Evolutionary conservation across 2,329 filamentous ascomycete species (phyloP).

Genomic region (Neopestalotiopsis sp.): DNA sequence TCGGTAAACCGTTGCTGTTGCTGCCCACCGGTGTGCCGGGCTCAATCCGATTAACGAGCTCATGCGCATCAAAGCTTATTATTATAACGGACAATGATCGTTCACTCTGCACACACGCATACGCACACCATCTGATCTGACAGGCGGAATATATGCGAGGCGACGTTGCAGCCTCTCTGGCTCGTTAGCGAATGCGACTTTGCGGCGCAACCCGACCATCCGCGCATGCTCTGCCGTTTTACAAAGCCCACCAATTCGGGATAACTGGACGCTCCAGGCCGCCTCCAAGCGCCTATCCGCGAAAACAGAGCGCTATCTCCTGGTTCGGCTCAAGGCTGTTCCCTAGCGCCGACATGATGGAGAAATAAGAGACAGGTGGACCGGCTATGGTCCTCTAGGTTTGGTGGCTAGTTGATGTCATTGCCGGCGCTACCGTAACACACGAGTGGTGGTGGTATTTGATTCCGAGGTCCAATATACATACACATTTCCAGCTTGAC

Average conservation of each 20-base stretch:
- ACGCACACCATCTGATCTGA: not conserved
- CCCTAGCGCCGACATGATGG: constrained; percentile 15
- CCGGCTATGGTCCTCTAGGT: not conserved
- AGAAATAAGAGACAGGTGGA: not conserved
- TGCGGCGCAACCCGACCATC: constrained; percentile 3
- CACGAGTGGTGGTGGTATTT: not conserved
- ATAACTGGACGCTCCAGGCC: constrained; percentile 16
- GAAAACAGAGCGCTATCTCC: not conserved
- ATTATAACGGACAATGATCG: not conserved
- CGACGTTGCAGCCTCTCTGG: constrained; percentile 6
- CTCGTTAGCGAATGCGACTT: not conserved
- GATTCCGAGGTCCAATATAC: not conserved
- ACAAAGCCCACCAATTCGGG: constrained; percentile 13
- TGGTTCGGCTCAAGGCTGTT: constrained; percentile 1
- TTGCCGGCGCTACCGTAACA: constrained; percentile 8
- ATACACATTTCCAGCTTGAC: not conserved
- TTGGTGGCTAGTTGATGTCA: constrained; percentile 18
- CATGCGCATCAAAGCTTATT: constrained; percentile 9
- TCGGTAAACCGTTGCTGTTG: not conserved
- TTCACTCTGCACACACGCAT: not conserved
- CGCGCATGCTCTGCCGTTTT: not conserved
- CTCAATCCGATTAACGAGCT: not conserved
- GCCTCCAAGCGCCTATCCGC: not conserved
- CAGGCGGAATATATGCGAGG: not conserved
- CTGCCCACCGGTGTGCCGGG: not conserved